These are phyloP conservation scores for Xylaria sp. DNA, from an alignment of 495 filamentous ascomycete species.

Conservation along the genomic window DNA sequence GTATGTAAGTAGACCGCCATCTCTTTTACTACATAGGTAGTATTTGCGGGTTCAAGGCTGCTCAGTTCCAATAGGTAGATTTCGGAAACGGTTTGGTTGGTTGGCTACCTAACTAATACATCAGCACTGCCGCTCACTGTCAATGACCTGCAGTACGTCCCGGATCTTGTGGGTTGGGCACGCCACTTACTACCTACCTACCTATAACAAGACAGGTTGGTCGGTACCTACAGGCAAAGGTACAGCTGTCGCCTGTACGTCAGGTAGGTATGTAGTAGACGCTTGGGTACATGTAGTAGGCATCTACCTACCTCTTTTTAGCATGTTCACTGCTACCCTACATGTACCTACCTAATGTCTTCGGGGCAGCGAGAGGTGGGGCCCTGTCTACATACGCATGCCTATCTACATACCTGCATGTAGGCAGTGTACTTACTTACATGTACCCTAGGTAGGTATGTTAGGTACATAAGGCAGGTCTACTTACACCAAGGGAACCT, in stretches of 20 bases:
- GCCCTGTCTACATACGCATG: constrained; percentile 1
- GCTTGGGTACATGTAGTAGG: background rate
- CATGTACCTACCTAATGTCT: background rate
- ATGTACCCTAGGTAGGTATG: background rate
- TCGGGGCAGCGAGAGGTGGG: constrained; percentile 1
- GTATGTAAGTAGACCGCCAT: background rate
- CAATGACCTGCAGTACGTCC: background rate
- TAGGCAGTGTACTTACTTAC: too few relatives aligned
- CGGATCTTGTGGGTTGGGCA: constrained; percentile 11
- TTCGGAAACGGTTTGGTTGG: constrained; percentile 10
- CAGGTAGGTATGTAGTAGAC: too few relatives aligned
- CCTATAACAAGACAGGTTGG: background rate
- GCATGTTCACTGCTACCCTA: background rate
- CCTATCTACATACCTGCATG: too few relatives aligned
- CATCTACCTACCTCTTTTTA: too few relatives aligned
- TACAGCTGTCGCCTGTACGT: constrained; percentile 5
- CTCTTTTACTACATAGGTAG: constrained; percentile 2
- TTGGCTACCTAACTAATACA: too few relatives aligned
- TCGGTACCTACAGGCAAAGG: too few relatives aligned
- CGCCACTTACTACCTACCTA: too few relatives aligned
- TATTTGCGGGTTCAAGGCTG: constrained; percentile 1
- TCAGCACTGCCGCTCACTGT: background rate
- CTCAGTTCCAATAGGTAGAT: background rate
- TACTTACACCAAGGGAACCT: background rate
- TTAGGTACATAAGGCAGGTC: too few relatives aligned